Conservation (phyloP, 208 protist species). For the Leishmania mexicana region DNA sequence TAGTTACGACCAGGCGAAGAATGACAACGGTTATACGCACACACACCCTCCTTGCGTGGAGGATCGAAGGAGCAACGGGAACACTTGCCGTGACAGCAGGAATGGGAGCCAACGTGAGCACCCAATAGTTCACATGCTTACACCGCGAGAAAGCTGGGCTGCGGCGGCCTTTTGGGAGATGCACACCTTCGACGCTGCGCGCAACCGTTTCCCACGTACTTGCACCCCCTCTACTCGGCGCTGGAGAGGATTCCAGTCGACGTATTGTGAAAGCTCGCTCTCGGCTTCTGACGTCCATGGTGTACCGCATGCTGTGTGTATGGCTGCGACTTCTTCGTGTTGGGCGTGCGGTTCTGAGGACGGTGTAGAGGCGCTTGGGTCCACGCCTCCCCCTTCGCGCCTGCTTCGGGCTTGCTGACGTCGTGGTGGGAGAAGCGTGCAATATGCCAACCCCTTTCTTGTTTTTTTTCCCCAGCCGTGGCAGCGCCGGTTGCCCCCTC, state of each 20-base stretch:
- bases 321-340: background rate
- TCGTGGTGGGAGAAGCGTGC: background rate
- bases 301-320: background rate
- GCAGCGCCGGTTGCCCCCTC: background rate
- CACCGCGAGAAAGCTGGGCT: background rate
- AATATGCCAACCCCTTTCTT: background rate
- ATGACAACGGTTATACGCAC: background rate
- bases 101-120: background rate
- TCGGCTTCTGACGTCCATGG: constrained; percentile 1
- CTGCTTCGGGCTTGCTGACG: background rate
- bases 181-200: background rate
- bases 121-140: background rate
- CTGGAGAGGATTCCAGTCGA: background rate
- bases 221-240: background rate
- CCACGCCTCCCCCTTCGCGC: background rate
- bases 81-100: background rate
- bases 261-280: background rate
- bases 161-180: background rate
- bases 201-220: background rate
- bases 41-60: background rate
- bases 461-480: background rate
- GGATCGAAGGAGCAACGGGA: background rate
- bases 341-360: background rate
- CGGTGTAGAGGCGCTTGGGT: background rate
- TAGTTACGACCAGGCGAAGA: background rate